Evolutionary conservation across 2,329 filamentous ascomycete genomes (phyloP), one percentile per base, ranked within the genome.

Genomic region (Macrophomina phaseolina): DNA sequence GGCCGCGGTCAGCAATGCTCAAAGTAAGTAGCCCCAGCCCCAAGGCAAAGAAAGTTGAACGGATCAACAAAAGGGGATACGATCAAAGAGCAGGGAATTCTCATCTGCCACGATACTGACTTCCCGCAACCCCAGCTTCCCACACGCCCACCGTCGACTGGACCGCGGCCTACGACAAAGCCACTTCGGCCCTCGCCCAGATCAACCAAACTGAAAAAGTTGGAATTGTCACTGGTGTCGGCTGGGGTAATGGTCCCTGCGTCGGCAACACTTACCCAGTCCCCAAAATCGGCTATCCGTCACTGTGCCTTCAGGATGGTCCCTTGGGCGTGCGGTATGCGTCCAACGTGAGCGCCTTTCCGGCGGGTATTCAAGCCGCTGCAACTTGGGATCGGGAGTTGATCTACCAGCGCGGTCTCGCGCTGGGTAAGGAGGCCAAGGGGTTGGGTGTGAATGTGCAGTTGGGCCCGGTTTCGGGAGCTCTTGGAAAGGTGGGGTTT

Each of bases 391-490:
- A 76, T 64, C 62, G 72, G 9, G 70, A 72, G 18, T 71, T 79
- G 12, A 74, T 79, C 16, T 71, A 73, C 7, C 71, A 78, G 66
- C 70, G 77, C 9, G 77, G 77, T 6, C 61, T 66, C 5, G 78
- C 77, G 48, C 68, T 79, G 3, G 77, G 77, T 12, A 68, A 69
- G 3, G 81, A 83, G 68, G 77, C 78, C 55, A 81, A 78, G 65
- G 75, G 68, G 30, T 76, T 82, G 61, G 82, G 81, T 16, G 74
- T 81, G 7, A 75, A 83, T 69, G 73, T 83, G 14, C 71, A 78
- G 5, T 76, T 83, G 5, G 81, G 80, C 0, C 81, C 81, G 23
- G 76, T 84, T 65, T 71, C 79, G 36, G 81, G 81, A 1, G 78
- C 42, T 18, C 28, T 66, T 28, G 64, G 64, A 11, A 66, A 66